Evolutionary conservation across 2,329 filamentous ascomycete genomes (phyloP).

Genomic region (Diaporthe vexans): DNA sequence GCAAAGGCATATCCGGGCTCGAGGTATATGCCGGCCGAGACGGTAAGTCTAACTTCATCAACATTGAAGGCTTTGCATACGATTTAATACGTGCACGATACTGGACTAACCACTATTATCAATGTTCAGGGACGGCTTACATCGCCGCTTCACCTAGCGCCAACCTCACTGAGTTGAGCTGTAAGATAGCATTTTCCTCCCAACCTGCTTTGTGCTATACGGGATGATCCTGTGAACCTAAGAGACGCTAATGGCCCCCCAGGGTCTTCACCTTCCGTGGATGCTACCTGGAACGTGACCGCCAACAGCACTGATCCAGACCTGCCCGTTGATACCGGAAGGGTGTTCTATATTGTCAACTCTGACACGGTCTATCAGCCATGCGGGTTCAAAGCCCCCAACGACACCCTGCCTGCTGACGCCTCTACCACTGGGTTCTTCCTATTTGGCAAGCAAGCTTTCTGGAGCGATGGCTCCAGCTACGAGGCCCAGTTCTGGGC

Average conservation of each 20-base stretch:
- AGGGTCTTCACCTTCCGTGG: constrained; percentile 29
- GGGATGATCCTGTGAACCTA: neutral
- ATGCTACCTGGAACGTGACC: constrained; percentile 30
- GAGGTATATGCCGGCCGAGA: constrained; percentile 19
- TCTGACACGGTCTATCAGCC: constrained; percentile 10
- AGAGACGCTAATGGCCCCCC: neutral
- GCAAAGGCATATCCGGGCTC: constrained; percentile 36
- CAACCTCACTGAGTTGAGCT: constrained; percentile 35
- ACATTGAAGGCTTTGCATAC: neutral
- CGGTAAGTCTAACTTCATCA: neutral
- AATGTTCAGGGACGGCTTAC: constrained; percentile 30
- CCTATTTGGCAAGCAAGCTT: constrained; percentile 29
- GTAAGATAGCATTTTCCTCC: neutral
- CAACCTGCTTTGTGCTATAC: neutral
- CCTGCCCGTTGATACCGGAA: neutral
- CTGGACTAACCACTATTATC: neutral
- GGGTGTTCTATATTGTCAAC: constrained; percentile 36
- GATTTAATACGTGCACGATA: neutral
- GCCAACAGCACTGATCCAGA: constrained; percentile 7
- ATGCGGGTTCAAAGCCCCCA: constrained; percentile 27
- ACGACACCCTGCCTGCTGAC: constrained; percentile 16
- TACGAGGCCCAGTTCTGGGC: constrained; percentile 41
- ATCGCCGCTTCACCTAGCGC: constrained; percentile 13
- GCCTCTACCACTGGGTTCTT: constrained; percentile 35
- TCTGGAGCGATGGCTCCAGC: constrained; percentile 25